Percentiles rank a stretch among this genome's conserved stretches.
These are phyloP conservation scores for Sphenostylis stenocarpa DNA, from an alignment of 306 rosid species.

Conservation along the genomic window DNA sequence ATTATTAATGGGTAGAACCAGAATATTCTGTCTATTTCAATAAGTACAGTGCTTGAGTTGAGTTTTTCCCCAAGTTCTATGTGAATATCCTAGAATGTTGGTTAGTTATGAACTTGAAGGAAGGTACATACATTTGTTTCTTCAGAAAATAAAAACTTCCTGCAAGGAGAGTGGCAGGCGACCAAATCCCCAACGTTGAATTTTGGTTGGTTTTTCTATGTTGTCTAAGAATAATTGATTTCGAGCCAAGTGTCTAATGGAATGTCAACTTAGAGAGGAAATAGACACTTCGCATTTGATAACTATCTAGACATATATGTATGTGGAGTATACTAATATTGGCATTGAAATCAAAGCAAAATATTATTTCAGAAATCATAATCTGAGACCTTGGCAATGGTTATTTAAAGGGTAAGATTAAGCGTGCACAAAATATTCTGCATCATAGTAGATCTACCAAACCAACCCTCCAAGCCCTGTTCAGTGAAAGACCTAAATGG, in stretches of 20 bases:
- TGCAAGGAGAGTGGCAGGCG: constrained; percentile 21
- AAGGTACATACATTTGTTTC: constrained; percentile 35
- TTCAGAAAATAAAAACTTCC: constrained; percentile 18
- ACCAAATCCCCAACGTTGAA: constrained; percentile 14
- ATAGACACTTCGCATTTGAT: constrained; percentile 5
- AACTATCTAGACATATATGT: constrained; percentile 13
- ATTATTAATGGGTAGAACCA: constrained; percentile 34
- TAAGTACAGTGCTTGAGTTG: constrained; percentile 36
- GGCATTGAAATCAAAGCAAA: constrained; percentile 30
- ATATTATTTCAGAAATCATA: not conserved
- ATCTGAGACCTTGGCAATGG: constrained; percentile 26
- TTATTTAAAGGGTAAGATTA: constrained; percentile 23
- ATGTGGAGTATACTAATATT: constrained; percentile 8
- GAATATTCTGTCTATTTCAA: constrained; percentile 29
- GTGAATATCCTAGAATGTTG: constrained; percentile 58
- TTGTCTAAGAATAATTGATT: constrained; percentile 30
- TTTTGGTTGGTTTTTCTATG: constrained; percentile 29
- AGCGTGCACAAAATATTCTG: not conserved
- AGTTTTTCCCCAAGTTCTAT: constrained; percentile 35
- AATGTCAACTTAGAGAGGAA: constrained; percentile 7
- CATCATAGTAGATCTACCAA: not conserved
- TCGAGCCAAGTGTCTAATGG: constrained; percentile 14
- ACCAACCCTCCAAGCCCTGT: not conserved
- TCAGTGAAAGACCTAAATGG: not conserved
- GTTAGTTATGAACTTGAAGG: constrained; percentile 41